Conservation (phyloP, 352 stramenopile species). For the Globisporangium carolinianum region DNA sequence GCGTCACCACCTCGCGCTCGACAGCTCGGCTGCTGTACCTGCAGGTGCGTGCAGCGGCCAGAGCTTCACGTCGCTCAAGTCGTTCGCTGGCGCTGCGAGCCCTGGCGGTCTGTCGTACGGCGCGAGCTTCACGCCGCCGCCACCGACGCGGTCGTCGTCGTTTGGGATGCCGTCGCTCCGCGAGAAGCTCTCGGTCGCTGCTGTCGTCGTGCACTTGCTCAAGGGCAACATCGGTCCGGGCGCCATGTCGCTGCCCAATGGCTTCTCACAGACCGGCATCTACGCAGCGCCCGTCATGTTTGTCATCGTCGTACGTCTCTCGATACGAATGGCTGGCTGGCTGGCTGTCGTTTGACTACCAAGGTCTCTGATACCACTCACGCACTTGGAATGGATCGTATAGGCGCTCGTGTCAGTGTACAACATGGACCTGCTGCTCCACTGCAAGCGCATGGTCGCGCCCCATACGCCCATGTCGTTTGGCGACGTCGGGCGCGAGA, state of each 20-base stretch:
- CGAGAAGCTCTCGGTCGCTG: constrained; percentile 48
- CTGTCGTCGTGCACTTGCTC: constrained; percentile 55
- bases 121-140: neutral
- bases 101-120: neutral
- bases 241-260: constrained; percentile 71
- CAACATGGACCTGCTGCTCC: constrained; percentile 77
- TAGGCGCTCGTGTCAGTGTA: constrained; percentile 71
- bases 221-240: constrained; percentile 77
- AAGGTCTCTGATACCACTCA: no score
- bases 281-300: constrained; percentile 56
- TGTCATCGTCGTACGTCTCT: constrained; percentile 35
- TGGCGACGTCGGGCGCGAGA: constrained; percentile 57
- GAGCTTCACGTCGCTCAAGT: neutral
- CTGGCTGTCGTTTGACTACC: no score
- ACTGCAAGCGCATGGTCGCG: constrained; percentile 57
- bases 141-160: neutral
- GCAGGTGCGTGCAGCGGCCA: neutral
- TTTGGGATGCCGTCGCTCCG: neutral
- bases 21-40: neutral
- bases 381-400: no score
- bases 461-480: constrained; percentile 56
- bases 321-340: no score
- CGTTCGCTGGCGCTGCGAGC: neutral
- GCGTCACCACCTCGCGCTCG: neutral
- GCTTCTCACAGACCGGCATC: constrained; percentile 70